A percentile compares a stretch with the other conserved stretches of the same genome.
These are phyloP conservation scores for Spatholobus suberectus DNA, from an alignment of 306 rosid genomes.

Conservation along the genomic window DNA sequence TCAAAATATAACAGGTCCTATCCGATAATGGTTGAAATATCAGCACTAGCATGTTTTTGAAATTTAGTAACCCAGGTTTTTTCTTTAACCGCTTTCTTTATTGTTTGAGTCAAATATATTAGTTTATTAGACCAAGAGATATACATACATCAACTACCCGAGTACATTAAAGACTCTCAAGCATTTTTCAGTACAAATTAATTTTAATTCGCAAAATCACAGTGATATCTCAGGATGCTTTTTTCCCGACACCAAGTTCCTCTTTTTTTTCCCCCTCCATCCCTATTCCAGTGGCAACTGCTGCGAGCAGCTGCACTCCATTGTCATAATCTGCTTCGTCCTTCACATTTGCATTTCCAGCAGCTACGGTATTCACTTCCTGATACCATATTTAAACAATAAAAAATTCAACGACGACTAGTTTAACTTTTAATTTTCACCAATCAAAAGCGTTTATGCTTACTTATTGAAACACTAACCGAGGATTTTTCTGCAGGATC, in stretches of 20 bases:
- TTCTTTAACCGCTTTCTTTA: too few species aligned
- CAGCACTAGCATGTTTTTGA: too few species aligned
- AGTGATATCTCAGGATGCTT: not conserved
- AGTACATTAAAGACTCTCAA: not conserved
- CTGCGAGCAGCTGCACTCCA: conserved; percentile 22
- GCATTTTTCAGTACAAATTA: not conserved
- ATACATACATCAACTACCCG: not conserved
- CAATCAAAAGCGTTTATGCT: not conserved
- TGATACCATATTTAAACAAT: conserved; percentile 1
- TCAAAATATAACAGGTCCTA: too few species aligned
- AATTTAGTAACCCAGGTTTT: too few species aligned
- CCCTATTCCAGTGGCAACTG: not conserved
- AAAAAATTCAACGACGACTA: not conserved
- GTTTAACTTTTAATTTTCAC: not conserved
- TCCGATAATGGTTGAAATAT: too few species aligned
- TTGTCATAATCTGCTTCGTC: not conserved
- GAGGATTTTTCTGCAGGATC: not conserved
- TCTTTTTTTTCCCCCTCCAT: not conserved
- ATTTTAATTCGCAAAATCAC: not conserved
- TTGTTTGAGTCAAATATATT: too few species aligned
- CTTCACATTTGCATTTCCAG: not conserved
- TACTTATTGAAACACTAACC: conserved; percentile 3
- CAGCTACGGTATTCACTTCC: not conserved
- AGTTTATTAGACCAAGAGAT: not conserved
- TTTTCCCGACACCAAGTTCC: not conserved